These are phyloP conservation scores for Alternaria longipes DNA, from an alignment of 2,329 filamentous ascomycete species.

Conservation along the genomic window DNA sequence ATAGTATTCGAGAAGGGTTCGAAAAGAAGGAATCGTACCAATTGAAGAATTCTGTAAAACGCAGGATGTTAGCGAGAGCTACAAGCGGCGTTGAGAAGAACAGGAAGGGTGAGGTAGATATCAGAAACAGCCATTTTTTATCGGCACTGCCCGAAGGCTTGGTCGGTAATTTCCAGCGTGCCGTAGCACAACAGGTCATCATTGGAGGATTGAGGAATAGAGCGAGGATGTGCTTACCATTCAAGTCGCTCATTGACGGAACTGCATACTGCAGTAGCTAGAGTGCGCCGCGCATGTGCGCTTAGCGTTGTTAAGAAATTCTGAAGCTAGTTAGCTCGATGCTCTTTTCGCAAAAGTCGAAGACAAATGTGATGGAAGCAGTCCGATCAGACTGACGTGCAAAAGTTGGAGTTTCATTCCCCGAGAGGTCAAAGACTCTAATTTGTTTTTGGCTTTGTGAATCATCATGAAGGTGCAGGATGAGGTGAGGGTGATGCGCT, in stretches of 20 bases:
- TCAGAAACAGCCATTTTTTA: constrained; percentile 56
- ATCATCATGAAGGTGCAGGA: constrained; percentile 49
- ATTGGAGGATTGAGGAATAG: constrained; percentile 26
- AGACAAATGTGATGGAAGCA: constrained; percentile 7
- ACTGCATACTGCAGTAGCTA: not conserved
- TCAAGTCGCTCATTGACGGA: not conserved
- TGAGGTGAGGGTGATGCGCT: constrained; percentile 5
- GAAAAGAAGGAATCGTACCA: constrained; percentile 38
- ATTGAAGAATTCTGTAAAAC: constrained; percentile 10
- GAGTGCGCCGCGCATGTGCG: not conserved
- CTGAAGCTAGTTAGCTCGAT: constrained; percentile 27
- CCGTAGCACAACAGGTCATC: constrained; percentile 54
- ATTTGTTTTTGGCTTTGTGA: constrained; percentile 55
- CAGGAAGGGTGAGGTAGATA: constrained; percentile 26
- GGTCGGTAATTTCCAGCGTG: constrained; percentile 58
- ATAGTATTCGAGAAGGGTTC: constrained; percentile 29
- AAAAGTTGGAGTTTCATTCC: constrained; percentile 56
- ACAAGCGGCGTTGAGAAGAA: constrained; percentile 6
- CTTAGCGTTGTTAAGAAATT: not conserved
- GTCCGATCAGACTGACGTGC: constrained; percentile 56
- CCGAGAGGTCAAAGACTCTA: constrained; percentile 57
- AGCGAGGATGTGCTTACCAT: constrained; percentile 12
- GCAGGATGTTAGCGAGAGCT: constrained; percentile 25
- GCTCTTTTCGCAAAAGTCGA: not conserved
- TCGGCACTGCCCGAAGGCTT: constrained; percentile 53